Percentiles rank a stretch among this genome's conserved stretches.
Evolutionary conservation across 768 basidiomycete genomes (phyloP).

Genomic region (Coprinopsis strossmayeri): DNA sequence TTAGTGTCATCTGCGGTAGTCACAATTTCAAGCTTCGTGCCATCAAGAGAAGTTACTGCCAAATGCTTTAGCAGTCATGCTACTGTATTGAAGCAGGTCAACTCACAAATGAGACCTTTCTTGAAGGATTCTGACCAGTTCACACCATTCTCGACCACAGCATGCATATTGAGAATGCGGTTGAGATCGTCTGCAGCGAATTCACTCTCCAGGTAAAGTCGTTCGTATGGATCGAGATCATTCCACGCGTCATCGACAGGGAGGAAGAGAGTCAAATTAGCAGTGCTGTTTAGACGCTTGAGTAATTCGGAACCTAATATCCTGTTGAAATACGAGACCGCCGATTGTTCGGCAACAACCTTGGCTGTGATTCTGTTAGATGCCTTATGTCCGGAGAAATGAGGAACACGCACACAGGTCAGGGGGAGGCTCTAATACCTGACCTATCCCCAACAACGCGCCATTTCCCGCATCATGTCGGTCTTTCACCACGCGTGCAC

Average conservation of each 20-base stretch:
- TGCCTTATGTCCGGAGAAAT: slow-evolving; percentile 2
- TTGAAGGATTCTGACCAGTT: slow-evolving; percentile 62
- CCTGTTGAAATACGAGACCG: slow-evolving; percentile 67
- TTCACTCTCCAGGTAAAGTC: slow-evolving; percentile 82
- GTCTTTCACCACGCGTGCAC: slow-evolving; percentile 56
- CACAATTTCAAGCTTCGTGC: slow-evolving; percentile 55
- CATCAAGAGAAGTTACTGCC: slow-evolving; percentile 68
- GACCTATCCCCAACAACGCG: slow-evolving; percentile 64
- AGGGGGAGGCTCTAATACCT: slow-evolving; percentile 68
- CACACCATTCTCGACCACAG: slow-evolving; percentile 53
- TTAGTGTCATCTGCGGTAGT: slow-evolving; percentile 47
- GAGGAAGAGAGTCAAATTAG: slow-evolving; percentile 83
- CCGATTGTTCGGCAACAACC: slow-evolving; percentile 50
- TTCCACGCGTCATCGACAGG: slow-evolving; percentile 84
- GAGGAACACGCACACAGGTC: slow-evolving; percentile 53
- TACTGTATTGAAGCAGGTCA: background rate
- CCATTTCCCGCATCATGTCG: slow-evolving; percentile 65
- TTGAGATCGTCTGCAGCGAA: slow-evolving; percentile 77
- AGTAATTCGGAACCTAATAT: slow-evolving; percentile 59
- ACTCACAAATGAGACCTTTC: slow-evolving; percentile 47
- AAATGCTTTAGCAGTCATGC: slow-evolving; percentile 10
- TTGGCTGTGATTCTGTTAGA: slow-evolving; percentile 36
- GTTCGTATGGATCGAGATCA: slow-evolving; percentile 68
- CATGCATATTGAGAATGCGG: slow-evolving; percentile 74
- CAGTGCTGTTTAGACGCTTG: slow-evolving; percentile 52